Percentiles rank a stretch among this genome's conserved stretches.
Evolutionary conservation across 2,329 filamentous ascomycete species (phyloP).

Genomic region (Claviceps fusiformis): DNA sequence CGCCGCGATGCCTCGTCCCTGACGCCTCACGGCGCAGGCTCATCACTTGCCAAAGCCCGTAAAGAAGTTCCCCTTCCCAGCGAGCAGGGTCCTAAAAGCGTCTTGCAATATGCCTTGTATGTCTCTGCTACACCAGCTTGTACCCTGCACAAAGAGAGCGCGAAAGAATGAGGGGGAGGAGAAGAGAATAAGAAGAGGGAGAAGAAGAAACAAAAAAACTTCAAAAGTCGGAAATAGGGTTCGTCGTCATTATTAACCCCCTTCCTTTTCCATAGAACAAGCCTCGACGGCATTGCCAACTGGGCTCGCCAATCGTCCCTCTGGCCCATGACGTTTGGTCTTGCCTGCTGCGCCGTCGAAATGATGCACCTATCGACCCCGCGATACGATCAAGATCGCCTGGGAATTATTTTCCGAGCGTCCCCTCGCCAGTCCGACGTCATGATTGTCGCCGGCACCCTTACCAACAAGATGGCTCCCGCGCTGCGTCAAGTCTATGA

Average conservation of each 20-base stretch:
- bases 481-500: slow-evolving; percentile 85
- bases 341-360: slow-evolving; percentile 79
- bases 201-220: too few species aligned
- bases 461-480: slow-evolving; percentile 94
- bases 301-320: slow-evolving; percentile 75
- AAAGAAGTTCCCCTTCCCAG: slow-evolving; percentile 65
- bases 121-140: slow-evolving; percentile 19
- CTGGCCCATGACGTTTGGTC: slow-evolving; percentile 81
- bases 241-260: neutral
- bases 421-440: slow-evolving; percentile 80
- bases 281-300: slow-evolving; percentile 66
- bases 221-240: neutral
- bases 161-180: too few species aligned
- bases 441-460: slow-evolving; percentile 85
- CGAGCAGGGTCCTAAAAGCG: slow-evolving; percentile 67
- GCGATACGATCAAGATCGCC: slow-evolving; percentile 76
- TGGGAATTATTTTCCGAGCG: slow-evolving; percentile 83
- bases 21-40: slow-evolving; percentile 38
- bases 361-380: slow-evolving; percentile 89
- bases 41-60: slow-evolving; percentile 40
- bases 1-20: slow-evolving; percentile 48
- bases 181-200: too few species aligned
- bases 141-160: too few species aligned
- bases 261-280: slow-evolving; percentile 39
- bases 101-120: slow-evolving; percentile 76